Evolutionary conservation across 768 basidiomycete genomes (phyloP).

Genomic region (Lactifluus volemus): DNA sequence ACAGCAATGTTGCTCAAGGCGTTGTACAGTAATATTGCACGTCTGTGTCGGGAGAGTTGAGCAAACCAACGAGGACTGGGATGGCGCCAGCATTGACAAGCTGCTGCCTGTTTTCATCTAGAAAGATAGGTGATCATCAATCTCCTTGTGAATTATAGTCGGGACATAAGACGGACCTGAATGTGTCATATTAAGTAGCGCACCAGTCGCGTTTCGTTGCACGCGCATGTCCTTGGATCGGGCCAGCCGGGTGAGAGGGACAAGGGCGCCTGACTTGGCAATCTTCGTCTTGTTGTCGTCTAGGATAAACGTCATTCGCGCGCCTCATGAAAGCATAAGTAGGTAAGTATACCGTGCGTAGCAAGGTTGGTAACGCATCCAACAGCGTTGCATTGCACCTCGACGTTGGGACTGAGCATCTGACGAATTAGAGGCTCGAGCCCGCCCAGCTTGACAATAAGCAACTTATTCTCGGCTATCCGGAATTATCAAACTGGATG

Average conservation of each 20-base stretch:
- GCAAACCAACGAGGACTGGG: slow-evolving; percentile 87
- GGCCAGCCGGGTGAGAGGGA: slow-evolving; percentile 91
- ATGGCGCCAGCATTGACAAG: slow-evolving; percentile 98
- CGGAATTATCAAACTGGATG: slow-evolving; percentile 3
- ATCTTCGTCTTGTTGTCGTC: slow-evolving; percentile 99
- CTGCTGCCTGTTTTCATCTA: slow-evolving; percentile 97
- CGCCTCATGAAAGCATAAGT: neutral
- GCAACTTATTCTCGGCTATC: slow-evolving; percentile 94
- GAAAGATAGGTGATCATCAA: neutral
- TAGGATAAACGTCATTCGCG: slow-evolving; percentile 26
- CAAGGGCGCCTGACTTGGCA: slow-evolving; percentile 97
- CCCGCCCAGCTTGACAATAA: slow-evolving; percentile 96
- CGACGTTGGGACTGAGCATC: slow-evolving; percentile 98
- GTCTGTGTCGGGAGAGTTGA: slow-evolving; percentile 97
- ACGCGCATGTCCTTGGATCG: slow-evolving; percentile 99
- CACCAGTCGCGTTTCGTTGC: slow-evolving; percentile 96
- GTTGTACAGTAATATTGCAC: slow-evolving; percentile 99
- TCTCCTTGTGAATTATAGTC: neutral
- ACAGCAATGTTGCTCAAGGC: slow-evolving; percentile 98
- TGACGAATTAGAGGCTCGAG: slow-evolving; percentile 97
- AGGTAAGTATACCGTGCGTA: slow-evolving; percentile 70
- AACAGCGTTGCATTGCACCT: slow-evolving; percentile 99
- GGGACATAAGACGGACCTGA: slow-evolving; percentile 52
- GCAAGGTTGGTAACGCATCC: slow-evolving; percentile 98
- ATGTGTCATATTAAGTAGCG: slow-evolving; percentile 98